Conservation (phyloP, 202 grass and related monocot genomes). For the Zizania palustris region DNA sequence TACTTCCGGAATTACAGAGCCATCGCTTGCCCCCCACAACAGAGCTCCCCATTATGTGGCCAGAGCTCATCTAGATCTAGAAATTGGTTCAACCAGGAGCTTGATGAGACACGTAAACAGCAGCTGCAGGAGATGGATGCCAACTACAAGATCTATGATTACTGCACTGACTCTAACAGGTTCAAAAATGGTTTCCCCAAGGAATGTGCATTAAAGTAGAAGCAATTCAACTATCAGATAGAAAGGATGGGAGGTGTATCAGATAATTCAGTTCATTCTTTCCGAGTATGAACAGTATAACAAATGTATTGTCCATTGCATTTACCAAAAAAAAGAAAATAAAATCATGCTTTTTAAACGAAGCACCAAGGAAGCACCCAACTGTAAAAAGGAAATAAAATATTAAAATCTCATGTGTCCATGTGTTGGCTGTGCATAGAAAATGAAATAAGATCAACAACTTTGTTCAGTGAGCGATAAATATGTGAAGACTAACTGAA, state of each 20-base stretch:
- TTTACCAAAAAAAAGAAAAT: constrained; percentile 7
- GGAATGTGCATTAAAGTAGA: constrained; percentile 49
- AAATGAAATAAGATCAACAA: background rate
- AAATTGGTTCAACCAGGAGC: constrained; percentile 43
- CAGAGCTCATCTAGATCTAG: constrained; percentile 15
- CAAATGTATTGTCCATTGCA: constrained; percentile 9
- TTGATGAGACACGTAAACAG: constrained; percentile 27
- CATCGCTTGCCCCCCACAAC: constrained; percentile 29
- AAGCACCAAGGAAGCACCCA: background rate
- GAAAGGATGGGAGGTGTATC: constrained; percentile 24
- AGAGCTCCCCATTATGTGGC: constrained; percentile 12
- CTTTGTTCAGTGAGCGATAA: background rate
- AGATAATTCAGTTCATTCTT: constrained; percentile 47
- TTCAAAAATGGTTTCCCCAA: constrained; percentile 28
- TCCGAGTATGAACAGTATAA: constrained; percentile 28
- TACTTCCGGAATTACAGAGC: constrained; percentile 53
- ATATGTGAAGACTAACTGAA: background rate
- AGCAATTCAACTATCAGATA: constrained; percentile 33
- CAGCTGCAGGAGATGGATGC: constrained; percentile 41
- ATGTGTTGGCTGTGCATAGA: background rate
- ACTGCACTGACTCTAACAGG: constrained; percentile 57
- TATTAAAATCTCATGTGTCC: background rate
- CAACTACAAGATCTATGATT: constrained; percentile 69
- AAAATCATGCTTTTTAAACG: background rate
- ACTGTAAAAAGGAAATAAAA: background rate